These are phyloP conservation scores for Vaccinium macrocarpon DNA, from an alignment of 148 eudicot genomes.

Conservation along the genomic window DNA sequence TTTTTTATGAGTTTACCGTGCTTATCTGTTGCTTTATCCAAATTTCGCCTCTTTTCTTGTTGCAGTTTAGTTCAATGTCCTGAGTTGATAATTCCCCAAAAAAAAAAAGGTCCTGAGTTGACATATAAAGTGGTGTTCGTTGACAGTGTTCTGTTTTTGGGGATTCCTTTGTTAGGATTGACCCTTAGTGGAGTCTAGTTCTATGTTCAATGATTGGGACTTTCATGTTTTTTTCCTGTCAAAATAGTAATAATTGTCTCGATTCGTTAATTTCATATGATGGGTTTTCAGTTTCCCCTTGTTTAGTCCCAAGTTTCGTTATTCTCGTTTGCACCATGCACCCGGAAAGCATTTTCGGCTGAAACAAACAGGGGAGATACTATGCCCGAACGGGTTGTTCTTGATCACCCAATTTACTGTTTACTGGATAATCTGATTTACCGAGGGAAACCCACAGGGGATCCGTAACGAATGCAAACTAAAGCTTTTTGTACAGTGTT, in stretches of 20 bases:
- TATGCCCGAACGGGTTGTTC: neutral
- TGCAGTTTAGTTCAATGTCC: neutral
- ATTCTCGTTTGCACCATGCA: neutral
- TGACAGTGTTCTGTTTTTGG: neutral
- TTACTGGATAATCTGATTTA: neutral
- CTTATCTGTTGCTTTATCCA: neutral
- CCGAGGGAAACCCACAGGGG: neutral
- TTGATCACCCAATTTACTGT: neutral
- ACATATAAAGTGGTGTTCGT: neutral
- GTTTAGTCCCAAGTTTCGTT: neutral
- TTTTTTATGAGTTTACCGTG: neutral
- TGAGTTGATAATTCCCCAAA: too few species aligned
- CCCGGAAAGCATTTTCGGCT: neutral
- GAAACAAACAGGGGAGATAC: neutral
- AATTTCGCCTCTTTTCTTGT: neutral
- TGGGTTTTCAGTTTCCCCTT: neutral
- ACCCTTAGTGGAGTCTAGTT: neutral
- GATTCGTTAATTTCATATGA: neutral
- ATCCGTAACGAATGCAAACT: neutral
- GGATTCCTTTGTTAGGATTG: neutral
- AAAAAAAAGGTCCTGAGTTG: neutral
- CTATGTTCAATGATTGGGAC: neutral
- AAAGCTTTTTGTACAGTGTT: neutral
- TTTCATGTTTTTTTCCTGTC: neutral
- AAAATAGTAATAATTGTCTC: neutral